phyloP scores from a whole-genome alignment of 2,329 filamentous ascomycete genomes.

The Calonectria pseudoturangicola region DNA sequence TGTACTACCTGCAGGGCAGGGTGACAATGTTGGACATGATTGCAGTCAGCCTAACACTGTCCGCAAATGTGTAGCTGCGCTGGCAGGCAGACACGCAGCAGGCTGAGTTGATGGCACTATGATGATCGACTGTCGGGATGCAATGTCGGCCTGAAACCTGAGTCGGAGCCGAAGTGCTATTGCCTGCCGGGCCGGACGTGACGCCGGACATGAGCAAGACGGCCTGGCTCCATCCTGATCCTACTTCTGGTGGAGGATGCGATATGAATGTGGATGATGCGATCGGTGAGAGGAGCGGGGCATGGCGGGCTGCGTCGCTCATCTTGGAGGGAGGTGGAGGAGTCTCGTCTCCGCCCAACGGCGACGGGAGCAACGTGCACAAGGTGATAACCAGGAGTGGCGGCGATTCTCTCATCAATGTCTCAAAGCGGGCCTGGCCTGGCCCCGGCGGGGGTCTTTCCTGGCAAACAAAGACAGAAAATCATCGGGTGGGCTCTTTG shows the following conservation, averaged over 20 bases:
- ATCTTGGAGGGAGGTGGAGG: constrained; percentile 25
- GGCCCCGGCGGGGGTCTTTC: not conserved
- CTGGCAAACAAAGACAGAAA: constrained; percentile 31
- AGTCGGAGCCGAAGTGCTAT: constrained; percentile 36
- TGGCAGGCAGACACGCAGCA: constrained; percentile 17
- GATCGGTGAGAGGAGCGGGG: constrained; percentile 27
- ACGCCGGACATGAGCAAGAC: constrained; percentile 29
- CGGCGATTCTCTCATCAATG: constrained; percentile 32
- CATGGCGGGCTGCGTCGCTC: constrained; percentile 11
- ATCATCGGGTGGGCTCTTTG: constrained; percentile 28
- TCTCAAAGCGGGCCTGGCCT: constrained; percentile 27
- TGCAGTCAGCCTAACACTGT: constrained; percentile 3
- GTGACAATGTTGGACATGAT: constrained; percentile 5
- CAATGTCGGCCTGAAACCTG: constrained; percentile 36
- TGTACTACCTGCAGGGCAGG: constrained; percentile 15
- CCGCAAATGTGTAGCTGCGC: not conserved
- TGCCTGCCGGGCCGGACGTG: constrained; percentile 36
- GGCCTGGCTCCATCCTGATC: constrained; percentile 25
- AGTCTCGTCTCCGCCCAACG: constrained; percentile 22
- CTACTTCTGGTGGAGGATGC: constrained; percentile 20
- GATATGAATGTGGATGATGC: constrained; percentile 36
- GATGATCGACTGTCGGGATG: constrained; percentile 36
- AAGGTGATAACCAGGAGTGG: constrained; percentile 45
- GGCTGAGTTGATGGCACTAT: constrained; percentile 13
- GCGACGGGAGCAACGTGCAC: constrained; percentile 44